Base-by-base conservation (phyloP, 2,329 filamentous ascomycete genomes). In the Fonsecaea nubica region DNA sequence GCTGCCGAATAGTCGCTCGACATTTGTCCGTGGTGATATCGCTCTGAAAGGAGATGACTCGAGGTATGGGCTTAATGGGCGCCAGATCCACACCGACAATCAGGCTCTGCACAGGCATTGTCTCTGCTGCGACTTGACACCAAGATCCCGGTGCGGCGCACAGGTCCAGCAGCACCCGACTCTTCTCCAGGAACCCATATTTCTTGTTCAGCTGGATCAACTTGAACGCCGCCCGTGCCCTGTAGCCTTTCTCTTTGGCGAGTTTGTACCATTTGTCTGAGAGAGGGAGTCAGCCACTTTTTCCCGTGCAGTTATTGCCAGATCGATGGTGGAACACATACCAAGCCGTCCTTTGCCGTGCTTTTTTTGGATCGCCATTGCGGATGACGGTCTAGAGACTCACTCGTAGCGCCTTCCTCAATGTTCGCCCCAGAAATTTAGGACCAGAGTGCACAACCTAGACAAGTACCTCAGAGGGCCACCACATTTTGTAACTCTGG, bases 201-300 rank as follows among this genome's bases (percentile, higher is more conserved):
- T 97, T 98, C 82, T 98, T 97, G 83, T 99, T 99, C 75, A 99
- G 84, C 79, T 99, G 94, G 73, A 99, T 94, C 74, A 99, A 83
- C 83, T 99, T 99, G 86, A 98, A 98, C 64, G 95, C 93, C 74
- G 95, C 93, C 86, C 95, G 88, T 69, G 95, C 94, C 75, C 95
- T 87, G 78, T 97, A 99, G 69, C 95, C 95, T 80, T 97, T 98
- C 79, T 99, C 95, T 81, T 99, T 99, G 69, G 95, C 95, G 75
- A 98, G 89, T 78, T 93, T 94, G 82, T 98, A 99, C 92, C 93
- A 98, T 81, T 98, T 97, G 81, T 99, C 95, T 76, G 97, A 86
- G 18, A 87, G 18, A 87, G 57, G 12, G 54, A 30, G 40, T 69
- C 36, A 69, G 55, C 60, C 25, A 40, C 18, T 18, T 10, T 53